Percentiles rank a stretch among this genome's conserved stretches.
phyloP scores from a whole-genome alignment of 345 rosid genomes.

The Raphanus sativus region DNA sequence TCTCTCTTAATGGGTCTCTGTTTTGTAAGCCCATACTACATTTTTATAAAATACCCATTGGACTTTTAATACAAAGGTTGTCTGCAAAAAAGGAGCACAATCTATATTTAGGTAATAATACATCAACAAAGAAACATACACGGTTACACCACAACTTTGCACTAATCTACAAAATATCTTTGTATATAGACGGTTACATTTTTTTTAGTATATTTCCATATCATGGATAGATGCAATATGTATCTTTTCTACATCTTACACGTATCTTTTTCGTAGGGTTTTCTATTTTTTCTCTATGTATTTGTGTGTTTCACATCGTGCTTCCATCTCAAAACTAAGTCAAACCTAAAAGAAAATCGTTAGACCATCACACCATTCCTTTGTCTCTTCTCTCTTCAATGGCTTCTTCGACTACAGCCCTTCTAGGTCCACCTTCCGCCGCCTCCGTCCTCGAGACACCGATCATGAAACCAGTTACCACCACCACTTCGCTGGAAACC shows the following conservation, averaged over 20 bases:
- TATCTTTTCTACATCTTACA: neutral
- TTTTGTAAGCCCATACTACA: too few relatives aligned
- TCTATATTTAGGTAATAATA: too few relatives aligned
- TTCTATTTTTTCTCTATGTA: neutral
- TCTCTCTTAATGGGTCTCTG: too few relatives aligned
- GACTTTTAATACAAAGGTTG: too few relatives aligned
- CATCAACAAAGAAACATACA: too few relatives aligned
- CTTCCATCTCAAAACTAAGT: neutral
- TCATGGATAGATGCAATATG: neutral
- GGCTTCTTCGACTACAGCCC: constrained; percentile 32
- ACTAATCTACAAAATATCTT: too few relatives aligned
- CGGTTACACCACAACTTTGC: too few relatives aligned
- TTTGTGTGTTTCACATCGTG: neutral
- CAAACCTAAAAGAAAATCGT: neutral
- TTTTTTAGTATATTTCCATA: neutral
- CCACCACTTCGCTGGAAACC: neutral
- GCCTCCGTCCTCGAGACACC: neutral
- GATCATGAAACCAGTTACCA: neutral
- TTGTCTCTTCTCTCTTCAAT: constrained; percentile 10
- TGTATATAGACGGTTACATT: too few relatives aligned
- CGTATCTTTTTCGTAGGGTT: neutral
- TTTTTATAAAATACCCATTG: too few relatives aligned
- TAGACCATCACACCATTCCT: neutral
- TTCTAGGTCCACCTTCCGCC: constrained; percentile 40
- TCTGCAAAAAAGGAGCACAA: too few relatives aligned